These are phyloP conservation scores for Calocybe gangraenosa DNA, from an alignment of 768 basidiomycete species.

Conservation along the genomic window DNA sequence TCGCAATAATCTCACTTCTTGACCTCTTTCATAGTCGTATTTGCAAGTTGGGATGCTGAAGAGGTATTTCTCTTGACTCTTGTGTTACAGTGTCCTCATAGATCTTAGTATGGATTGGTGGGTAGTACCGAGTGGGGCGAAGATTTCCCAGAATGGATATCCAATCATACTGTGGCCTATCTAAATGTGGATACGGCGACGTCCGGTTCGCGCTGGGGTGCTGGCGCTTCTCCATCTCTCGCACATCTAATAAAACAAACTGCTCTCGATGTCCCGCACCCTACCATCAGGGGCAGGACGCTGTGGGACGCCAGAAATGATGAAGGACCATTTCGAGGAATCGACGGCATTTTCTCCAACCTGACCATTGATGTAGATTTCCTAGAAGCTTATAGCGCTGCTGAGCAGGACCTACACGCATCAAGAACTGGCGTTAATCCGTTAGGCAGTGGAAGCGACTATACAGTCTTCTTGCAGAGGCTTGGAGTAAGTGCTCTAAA, in stretches of 20 bases:
- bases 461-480: slow-evolving; percentile 85
- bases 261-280: slow-evolving; percentile 72
- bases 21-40: slow-evolving; percentile 35
- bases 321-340: slow-evolving; percentile 43
- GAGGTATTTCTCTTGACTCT: slow-evolving; percentile 33
- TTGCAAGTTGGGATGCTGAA: slow-evolving; percentile 77
- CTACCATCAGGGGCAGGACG: slow-evolving; percentile 55
- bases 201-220: slow-evolving; percentile 54
- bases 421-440: slow-evolving; percentile 45
- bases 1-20: too few species aligned
- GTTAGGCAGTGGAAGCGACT: slow-evolving; percentile 89
- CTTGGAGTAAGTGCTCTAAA: slow-evolving; percentile 34
- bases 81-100: slow-evolving; percentile 5
- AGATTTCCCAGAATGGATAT: slow-evolving; percentile 82
- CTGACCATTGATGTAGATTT: slow-evolving; percentile 38
- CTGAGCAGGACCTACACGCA: slow-evolving; percentile 26
- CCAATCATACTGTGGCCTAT: slow-evolving; percentile 78
- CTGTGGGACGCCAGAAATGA: slow-evolving; percentile 80
- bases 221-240: slow-evolving; percentile 73
- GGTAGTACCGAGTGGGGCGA: slow-evolving; percentile 95
- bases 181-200: slow-evolving; percentile 78
- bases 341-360: slow-evolving; percentile 5
- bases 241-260: slow-evolving; percentile 67
- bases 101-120: slow-evolving; percentile 52
- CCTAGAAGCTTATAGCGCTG: slow-evolving; percentile 32